These are phyloP conservation scores for Podila minutissima DNA, from an alignment of 192 early-diverging fungal genomes.

Conservation along the genomic window DNA sequence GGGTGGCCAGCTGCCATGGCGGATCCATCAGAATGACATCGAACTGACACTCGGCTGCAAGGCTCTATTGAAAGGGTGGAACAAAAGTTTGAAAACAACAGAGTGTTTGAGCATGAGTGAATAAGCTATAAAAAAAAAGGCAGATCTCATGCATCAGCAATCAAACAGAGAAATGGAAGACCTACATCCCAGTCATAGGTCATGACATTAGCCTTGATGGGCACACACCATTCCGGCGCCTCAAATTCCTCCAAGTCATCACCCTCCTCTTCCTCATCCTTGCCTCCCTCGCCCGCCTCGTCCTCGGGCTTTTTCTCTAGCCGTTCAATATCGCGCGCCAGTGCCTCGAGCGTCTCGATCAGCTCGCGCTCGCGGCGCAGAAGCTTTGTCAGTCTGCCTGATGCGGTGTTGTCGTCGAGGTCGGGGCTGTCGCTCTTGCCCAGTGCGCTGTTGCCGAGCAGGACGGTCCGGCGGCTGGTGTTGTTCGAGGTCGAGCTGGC, in stretches of 20 bases:
- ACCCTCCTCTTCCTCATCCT: slow-evolving; percentile 18
- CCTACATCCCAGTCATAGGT: slow-evolving; percentile 93
- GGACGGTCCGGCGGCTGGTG: background rate
- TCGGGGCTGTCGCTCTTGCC: background rate
- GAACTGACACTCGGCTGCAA: slow-evolving; percentile 87
- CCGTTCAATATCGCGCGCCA: slow-evolving; percentile 27
- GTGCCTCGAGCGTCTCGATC: slow-evolving; percentile 37
- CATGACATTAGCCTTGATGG: slow-evolving; percentile 95
- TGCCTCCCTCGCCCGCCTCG: background rate
- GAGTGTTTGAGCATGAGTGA: background rate
- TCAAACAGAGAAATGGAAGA: background rate
- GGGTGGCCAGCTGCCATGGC: slow-evolving; percentile 96
- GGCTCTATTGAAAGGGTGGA: slow-evolving; percentile 47
- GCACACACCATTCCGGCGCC: slow-evolving; percentile 93
- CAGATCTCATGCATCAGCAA: background rate
- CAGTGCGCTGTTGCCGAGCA: background rate
- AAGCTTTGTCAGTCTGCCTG: slow-evolving; percentile 27
- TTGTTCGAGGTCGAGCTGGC: background rate
- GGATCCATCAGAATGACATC: slow-evolving; percentile 96
- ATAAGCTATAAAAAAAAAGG: background rate
- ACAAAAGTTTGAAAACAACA: background rate
- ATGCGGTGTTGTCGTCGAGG: slow-evolving; percentile 9
- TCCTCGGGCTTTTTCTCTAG: slow-evolving; percentile 20
- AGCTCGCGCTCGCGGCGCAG: slow-evolving; percentile 38
- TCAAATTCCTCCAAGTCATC: slow-evolving; percentile 80